Evolutionary conservation across 2,329 filamentous ascomycete genomes (phyloP).

Genomic region (Xylaria sp.): DNA sequence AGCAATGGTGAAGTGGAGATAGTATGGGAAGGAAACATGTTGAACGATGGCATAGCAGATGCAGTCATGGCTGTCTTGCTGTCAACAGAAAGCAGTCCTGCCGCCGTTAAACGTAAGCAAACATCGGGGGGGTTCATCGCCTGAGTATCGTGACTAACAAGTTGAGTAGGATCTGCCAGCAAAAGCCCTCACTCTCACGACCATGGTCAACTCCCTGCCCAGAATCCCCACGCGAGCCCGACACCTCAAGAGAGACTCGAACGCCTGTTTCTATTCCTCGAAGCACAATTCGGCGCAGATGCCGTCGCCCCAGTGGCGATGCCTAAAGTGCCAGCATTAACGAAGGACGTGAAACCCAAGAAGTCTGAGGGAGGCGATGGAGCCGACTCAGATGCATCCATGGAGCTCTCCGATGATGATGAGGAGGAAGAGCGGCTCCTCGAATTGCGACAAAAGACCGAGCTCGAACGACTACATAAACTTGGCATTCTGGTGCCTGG

Average conservation of each 20-base stretch:
- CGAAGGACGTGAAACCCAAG: slow-evolving; percentile 33
- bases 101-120: slow-evolving; percentile 83
- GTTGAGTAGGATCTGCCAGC: slow-evolving; percentile 51
- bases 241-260: slow-evolving; percentile 71
- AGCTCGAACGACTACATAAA: slow-evolving; percentile 72
- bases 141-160: slow-evolving; percentile 15
- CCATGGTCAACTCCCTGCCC: slow-evolving; percentile 40
- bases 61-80: slow-evolving; percentile 90
- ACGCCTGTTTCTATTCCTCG: slow-evolving; percentile 89
- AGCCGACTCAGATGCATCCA: slow-evolving; percentile 34
- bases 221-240: slow-evolving; percentile 70
- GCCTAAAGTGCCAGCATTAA: slow-evolving; percentile 48
- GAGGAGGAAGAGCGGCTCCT: slow-evolving; percentile 42
- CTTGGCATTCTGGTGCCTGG: slow-evolving; percentile 89
- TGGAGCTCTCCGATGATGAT: slow-evolving; percentile 34
- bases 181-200: slow-evolving; percentile 46
- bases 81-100: slow-evolving; percentile 87
- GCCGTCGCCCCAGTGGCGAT: slow-evolving; percentile 71
- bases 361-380: slow-evolving; percentile 29
- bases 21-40: slow-evolving; percentile 96
- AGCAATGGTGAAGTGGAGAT: slow-evolving; percentile 76
- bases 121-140: slow-evolving; percentile 27
- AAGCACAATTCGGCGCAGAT: slow-evolving; percentile 87
- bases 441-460: slow-evolving; percentile 54
- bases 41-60: slow-evolving; percentile 97